Base-by-base conservation (phyloP, 805 yeast genomes). In the Starmerella bombicola region DNA sequence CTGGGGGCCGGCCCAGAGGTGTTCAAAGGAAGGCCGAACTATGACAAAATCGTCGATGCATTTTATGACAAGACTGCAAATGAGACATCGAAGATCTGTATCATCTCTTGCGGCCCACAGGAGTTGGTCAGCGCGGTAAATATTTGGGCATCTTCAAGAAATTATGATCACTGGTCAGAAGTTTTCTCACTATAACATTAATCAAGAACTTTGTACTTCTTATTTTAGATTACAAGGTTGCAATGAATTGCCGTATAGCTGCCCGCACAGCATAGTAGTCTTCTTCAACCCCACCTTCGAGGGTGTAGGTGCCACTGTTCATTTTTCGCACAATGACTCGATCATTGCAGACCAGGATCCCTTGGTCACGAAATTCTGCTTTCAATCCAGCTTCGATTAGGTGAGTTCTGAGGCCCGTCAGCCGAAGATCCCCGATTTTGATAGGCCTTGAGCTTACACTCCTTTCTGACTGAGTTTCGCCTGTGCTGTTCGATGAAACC, bases 311-410 rank as follows among this genome's bases (percentile, higher is more conserved):
- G 33, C 95, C 93, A 35, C 83, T 84, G 32, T 71, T 78, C 3
- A 80, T 67, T 56, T 88, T 88, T 40, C 83, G 65, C 7, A 91
- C 74, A 1, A 82, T 78, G 15, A 91, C 71, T 38, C 65, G 65
- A 41, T 79, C 80, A 54, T 86, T 86, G 33, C 93, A 80, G 12
- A 86, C 93, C 30, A 91, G 64, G 0, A 85, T 76, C 57, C 97
- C 97, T 58, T 85, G 95, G 40, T 95, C 93, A 58, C 80, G 76
- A 58, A 88, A 84, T 55, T 86, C 95, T 1, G 93, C 95, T 38
- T 65, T 67, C 52, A 80, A 73, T 36, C 82, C 80, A 41, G 63
- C 60, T 4, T 67, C 63, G 23, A 67, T 61, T 28, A 91, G 65
- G 43, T 69, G 71, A 50, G 73, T 73, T 53, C 81, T 78, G 37